These are phyloP conservation scores for Rhodotorula diobovata DNA, from an alignment of 768 basidiomycete species.

Conservation along the genomic window DNA sequence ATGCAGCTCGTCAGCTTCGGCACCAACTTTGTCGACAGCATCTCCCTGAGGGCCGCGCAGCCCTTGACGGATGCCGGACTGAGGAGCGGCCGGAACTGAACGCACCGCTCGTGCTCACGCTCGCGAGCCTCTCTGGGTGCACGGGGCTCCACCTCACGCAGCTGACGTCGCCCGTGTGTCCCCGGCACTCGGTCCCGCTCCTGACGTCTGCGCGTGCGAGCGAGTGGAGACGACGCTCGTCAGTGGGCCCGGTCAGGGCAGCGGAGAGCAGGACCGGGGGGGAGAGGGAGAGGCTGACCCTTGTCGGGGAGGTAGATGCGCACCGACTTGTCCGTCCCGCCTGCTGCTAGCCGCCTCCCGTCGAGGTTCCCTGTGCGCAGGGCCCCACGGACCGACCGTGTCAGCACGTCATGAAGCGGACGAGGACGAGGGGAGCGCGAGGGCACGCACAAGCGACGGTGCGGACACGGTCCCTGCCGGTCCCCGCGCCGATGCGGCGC, in stretches of 20 bases:
- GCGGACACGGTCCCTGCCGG: slow-evolving; percentile 13
- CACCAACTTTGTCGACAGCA: neutral
- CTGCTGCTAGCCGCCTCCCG: slow-evolving; percentile 30
- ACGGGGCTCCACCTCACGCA: slow-evolving; percentile 32
- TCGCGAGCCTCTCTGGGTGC: slow-evolving; percentile 32
- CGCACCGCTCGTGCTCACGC: slow-evolving; percentile 26
- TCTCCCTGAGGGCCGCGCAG: neutral
- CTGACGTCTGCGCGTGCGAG: slow-evolving; percentile 8
- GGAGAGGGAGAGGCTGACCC: slow-evolving; percentile 5
- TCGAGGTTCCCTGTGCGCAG: slow-evolving; percentile 33
- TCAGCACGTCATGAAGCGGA: too few relatives aligned
- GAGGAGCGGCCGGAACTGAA: neutral
- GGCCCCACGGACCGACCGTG: rapidly evolving
- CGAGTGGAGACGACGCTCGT: too few relatives aligned
- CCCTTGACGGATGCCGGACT: too few relatives aligned
- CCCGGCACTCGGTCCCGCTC: slow-evolving; percentile 24
- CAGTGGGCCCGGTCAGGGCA: neutral
- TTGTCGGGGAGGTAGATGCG: slow-evolving; percentile 37
- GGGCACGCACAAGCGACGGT: slow-evolving; percentile 16
- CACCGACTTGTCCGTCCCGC: slow-evolving; percentile 20
- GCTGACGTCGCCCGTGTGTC: slow-evolving; percentile 31
- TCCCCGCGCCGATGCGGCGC: slow-evolving; percentile 7
- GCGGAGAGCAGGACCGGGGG: neutral
- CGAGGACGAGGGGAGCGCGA: neutral
- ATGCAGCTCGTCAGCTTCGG: neutral